Evolutionary conservation across 2,329 filamentous ascomycete species (phyloP), one percentile per base, ranked within the genome.

Genomic region (Teratosphaeria zuluensis): DNA sequence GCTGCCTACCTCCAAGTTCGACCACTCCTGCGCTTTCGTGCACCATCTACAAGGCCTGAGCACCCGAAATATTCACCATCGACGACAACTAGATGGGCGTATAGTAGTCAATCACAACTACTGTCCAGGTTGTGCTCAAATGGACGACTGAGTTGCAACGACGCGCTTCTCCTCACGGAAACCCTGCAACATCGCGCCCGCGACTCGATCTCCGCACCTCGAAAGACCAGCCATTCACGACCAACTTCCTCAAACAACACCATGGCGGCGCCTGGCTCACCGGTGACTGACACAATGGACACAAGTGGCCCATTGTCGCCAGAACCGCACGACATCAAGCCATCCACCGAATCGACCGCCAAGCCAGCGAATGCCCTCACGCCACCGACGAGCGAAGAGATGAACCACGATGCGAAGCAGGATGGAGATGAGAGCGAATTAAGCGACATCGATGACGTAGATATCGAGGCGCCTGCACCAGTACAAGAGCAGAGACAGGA

Each of bases 351-450:
- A 3, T 24, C 32, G 31, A 5, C 19, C 35, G 59, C 60, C 54
- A 63, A 69, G 30, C 57, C 65, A 51, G 61, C 68, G 8, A 69
- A 74, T 42, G 77, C 77, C 56, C 70, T 80, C 63, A 80, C 78
- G 57, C 78, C 78, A 59, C 78, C 78, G 9, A 80, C 78, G 46
- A 79, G 77, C 69, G 78, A 80, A 67, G 78, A 80, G 65, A 74
- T 77, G 71, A 72, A 73, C 54, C 59, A 68, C 53, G 62, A 70
- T 48, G 72, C 73, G 59, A 63, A 66, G 52, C 66, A 71, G 59
- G 74, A 75, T 60, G 71, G 71, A 31, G 72, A 76, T 63, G 76
- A 76, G 56, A 78, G 76, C 16, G 77, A 79, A 62, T 66, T 79
- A 48, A 77, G 77, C 57, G 78, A 80, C 52, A 61, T 79, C 53